Conservation (phyloP, 331 rosid genomes). For the Erythrophleum ivorense region DNA sequence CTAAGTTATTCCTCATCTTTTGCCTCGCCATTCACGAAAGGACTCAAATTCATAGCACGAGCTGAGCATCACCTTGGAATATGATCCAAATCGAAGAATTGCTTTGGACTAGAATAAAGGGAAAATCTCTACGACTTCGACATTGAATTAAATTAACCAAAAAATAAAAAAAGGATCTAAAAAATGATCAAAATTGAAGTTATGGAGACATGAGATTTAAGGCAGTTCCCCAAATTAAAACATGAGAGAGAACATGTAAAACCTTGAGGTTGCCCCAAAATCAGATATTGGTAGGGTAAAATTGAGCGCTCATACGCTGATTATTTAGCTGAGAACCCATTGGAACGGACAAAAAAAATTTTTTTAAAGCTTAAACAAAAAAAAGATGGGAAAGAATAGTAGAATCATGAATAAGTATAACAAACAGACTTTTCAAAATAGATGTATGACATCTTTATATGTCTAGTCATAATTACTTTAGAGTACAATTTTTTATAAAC, state of each 20-base stretch:
- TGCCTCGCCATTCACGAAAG: no score
- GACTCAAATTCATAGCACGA: no score
- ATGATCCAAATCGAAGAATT: neutral
- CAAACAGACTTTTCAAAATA: no score
- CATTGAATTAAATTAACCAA: neutral
- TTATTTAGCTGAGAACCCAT: neutral
- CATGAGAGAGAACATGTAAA: slow-evolving; percentile 48
- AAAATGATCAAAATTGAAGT: neutral
- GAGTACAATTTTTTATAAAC: no score
- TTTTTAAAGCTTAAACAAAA: neutral
- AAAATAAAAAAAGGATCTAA: neutral
- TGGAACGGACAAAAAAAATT: neutral
- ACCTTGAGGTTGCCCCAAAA: slow-evolving; percentile 50
- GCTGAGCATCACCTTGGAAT: no score
- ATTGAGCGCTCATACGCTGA: slow-evolving; percentile 48
- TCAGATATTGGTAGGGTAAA: slow-evolving; percentile 75
- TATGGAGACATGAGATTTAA: slow-evolving; percentile 35
- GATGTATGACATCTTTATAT: no score
- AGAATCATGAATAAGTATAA: no score
- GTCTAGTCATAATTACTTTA: no score
- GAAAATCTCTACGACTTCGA: neutral
- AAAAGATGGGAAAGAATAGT: neutral
- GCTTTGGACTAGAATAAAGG: no score
- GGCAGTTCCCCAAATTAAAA: slow-evolving; percentile 53
- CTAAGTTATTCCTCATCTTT: no score